Evolutionary conservation across 2,329 filamentous ascomycete genomes (phyloP), one percentile per base, ranked within the genome.

Genomic region (Trichoderma gracile): DNA sequence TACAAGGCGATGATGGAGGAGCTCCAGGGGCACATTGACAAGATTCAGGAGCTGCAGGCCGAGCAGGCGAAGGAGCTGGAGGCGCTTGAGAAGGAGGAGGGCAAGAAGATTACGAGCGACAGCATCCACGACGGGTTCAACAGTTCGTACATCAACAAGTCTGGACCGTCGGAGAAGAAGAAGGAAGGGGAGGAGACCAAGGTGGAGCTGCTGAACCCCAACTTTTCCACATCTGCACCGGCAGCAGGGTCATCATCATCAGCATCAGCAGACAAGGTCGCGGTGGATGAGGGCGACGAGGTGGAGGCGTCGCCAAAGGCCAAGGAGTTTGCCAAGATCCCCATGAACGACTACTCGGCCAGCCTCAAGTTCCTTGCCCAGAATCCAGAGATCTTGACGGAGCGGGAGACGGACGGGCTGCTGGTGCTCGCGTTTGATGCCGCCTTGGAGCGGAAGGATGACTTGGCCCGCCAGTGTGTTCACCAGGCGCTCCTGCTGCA

Each of bases 401-500:
- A 98, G 78, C 87, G 85, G 68, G 93, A 98, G 76, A 95, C 93
- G 1, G 94, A 99, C 73, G 94, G 92, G 17, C 82, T 99, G 10
- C 83, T 99, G 15, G 88, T 97, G 57, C 86, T 97, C 77, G 95
- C 93, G 0, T 98, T 99, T 78, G 93, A 97, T 74, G 87, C 89
- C 0, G 90, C 94, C 68, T 85, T 96, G 65, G 88, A 92, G 68
- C 86, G 86, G 63, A 86, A 91, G 69, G 86, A 89, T 63, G 89
- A 91, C n/a, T 86, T 89, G 69, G 88, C 92, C 4, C 86, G 89
- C 54, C 91, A 94, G 75, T 97, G 89, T 77, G 93, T 99, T 23
- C 95, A 99, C 78, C 93, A 98, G 75, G 94, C 90, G 3, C 82
- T 98, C 17, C 82, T 99, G 14, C 80, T 99, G 46, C 95, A 99